A percentile compares a stretch with the other conserved stretches of the same genome.
phyloP scores from a whole-genome alignment of 805 yeast genomes.

The Barnettozyma sp. region DNA sequence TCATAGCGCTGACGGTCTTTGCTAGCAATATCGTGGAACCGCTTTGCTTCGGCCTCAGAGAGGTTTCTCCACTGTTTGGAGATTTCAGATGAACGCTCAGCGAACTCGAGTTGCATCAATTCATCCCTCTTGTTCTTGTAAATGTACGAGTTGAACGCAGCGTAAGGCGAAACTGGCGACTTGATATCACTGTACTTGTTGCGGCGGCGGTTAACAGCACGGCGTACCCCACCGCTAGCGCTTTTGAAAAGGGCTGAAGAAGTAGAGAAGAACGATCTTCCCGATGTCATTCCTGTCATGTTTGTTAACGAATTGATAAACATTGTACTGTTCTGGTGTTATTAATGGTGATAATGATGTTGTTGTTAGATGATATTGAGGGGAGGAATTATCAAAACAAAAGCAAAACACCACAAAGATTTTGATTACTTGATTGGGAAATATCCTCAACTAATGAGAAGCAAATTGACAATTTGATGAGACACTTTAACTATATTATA shows the following conservation, averaged over 20 bases:
- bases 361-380: too few relatives aligned
- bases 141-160: slow-evolving; percentile 13
- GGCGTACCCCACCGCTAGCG: too few relatives aligned
- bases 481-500: too few relatives aligned
- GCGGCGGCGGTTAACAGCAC: neutral
- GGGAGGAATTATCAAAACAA: too few relatives aligned
- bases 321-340: too few relatives aligned
- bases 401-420: too few relatives aligned
- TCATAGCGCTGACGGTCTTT: slow-evolving; percentile 14
- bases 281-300: too few relatives aligned
- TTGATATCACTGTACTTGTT: slow-evolving; percentile 1
- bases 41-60: slow-evolving; percentile 11
- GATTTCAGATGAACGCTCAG: slow-evolving; percentile 12
- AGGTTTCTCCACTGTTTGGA: slow-evolving; percentile 13
- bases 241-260: neutral
- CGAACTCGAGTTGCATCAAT: slow-evolving; percentile 11
- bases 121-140: slow-evolving; percentile 10
- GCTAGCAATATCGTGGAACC: slow-evolving; percentile 9
- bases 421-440: too few relatives aligned
- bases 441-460: too few relatives aligned
- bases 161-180: slow-evolving; percentile 1
- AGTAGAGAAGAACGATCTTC: slow-evolving; percentile 4
- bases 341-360: too few relatives aligned
- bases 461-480: too few relatives aligned
- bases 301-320: too few relatives aligned